Evolutionary conservation across 257 asterid genomes (phyloP), one percentile per base, ranked within the genome.

Genomic region (Cruciata laevipes): DNA sequence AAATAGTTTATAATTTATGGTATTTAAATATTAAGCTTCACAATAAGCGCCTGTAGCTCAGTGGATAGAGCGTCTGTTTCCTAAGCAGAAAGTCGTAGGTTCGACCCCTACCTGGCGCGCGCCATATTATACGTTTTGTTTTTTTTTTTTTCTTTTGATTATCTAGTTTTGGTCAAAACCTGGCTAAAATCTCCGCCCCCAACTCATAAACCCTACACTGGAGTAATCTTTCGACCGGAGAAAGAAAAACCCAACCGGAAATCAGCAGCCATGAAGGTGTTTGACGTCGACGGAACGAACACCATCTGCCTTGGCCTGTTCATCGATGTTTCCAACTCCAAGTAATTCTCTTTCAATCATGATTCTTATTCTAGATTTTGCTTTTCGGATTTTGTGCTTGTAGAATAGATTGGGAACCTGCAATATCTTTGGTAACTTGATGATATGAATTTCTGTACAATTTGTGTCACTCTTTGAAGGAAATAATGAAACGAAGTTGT

Each of bases 21-120:
- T n/a, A n/a, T n/a, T 0, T 42, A 42, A 42, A 42, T 42, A 1
- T 2, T 12, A 42, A 2, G 0, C 13, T 42, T 3, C 5, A 42
- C 51, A 13, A 20, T 4, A 6, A n/a, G 60, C 60, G 70, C 70
- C 70, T 66, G 70, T 66, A 89, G 97, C 95, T 92, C 96, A 89
- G 97, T 80, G 95, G 98, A 87, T 84, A 92, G 96, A 92, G 93
- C 88, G 88, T 87, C 88, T 89, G 88, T 89, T 87, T 89, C 92
- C 96, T 84, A 89, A 91, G 95, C 93, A 83, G 95, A 87, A 89
- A 82, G 91, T 84, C 91, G 88, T 82, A 87, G 95, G 95, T 87
- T 87, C 95, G 92, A 85, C 87, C 96, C 94, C 95, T 91, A 85
- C 95, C 95, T 91, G 95, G 95, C 87, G 95, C 95, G 96, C 13